These are phyloP conservation scores for Vicia villosa DNA, from an alignment of 306 rosid genomes.

Conservation along the genomic window DNA sequence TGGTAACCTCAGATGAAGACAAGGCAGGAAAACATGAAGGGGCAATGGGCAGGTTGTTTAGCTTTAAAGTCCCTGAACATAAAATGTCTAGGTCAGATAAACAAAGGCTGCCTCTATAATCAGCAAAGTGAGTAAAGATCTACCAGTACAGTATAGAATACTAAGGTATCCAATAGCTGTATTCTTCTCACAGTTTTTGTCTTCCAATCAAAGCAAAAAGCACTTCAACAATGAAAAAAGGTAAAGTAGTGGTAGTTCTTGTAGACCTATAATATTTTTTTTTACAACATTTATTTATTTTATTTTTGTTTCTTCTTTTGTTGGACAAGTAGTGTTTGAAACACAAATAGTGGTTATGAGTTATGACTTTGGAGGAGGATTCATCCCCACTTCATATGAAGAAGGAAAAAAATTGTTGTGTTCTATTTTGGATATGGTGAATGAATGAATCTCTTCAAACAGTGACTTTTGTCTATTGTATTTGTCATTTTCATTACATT, in stretches of 20 bases:
- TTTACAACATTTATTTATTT: conserved; percentile 11
- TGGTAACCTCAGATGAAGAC: conserved; percentile 53
- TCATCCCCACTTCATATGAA: background rate
- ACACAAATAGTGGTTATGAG: conserved; percentile 35
- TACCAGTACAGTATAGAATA: background rate
- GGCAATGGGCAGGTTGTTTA: conserved; percentile 75
- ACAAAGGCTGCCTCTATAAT: conserved; percentile 54
- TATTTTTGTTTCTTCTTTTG: conserved; percentile 46
- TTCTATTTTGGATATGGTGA: conserved; percentile 35
- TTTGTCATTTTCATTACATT: background rate
- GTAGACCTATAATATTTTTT: conserved; percentile 29
- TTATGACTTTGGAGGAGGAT: background rate
- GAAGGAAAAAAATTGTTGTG: background rate
- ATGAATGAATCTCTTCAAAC: conserved; percentile 29
- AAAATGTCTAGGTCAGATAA: conserved; percentile 57
- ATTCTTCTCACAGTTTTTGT: conserved; percentile 55
- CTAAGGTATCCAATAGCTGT: conserved; percentile 27
- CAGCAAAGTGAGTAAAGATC: conserved; percentile 9
- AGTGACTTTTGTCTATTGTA: conserved; percentile 29
- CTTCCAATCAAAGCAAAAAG: conserved; percentile 78
- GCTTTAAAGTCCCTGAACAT: conserved; percentile 50
- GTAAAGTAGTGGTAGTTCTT: conserved; percentile 58
- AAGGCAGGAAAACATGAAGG: conserved; percentile 32
- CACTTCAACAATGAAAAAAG: conserved; percentile 61
- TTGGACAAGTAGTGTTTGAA: conserved; percentile 70